Conservation (phyloP, 768 basidiomycete genomes). For the Xerocomellus amylosporus region DNA sequence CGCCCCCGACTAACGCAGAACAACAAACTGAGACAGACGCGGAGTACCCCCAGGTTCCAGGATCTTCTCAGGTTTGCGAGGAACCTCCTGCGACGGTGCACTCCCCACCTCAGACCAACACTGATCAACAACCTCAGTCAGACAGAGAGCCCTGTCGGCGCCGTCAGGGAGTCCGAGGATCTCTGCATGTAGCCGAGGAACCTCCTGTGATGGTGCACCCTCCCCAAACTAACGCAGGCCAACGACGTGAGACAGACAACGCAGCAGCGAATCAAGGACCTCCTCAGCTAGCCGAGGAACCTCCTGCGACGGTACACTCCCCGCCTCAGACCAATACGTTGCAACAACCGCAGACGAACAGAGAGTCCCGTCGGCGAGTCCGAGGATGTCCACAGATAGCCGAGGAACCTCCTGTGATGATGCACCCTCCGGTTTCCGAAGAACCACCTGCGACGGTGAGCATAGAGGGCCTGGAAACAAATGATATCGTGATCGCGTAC, state of each 20-base stretch:
- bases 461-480: neutral
- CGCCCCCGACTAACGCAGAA: neutral
- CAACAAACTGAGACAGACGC: neutral
- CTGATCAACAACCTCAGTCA: neutral
- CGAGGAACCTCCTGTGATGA: neutral
- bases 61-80: too few species aligned
- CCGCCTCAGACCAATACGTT: neutral
- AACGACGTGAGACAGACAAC: too few species aligned
- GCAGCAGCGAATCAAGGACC: neutral
- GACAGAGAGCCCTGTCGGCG: too few species aligned
- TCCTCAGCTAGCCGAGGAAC: neutral
- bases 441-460: neutral
- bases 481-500: slow-evolving; percentile 15
- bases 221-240: too few species aligned
- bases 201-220: neutral
- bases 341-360: neutral
- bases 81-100: neutral
- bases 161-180: neutral
- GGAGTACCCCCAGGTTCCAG: neutral
- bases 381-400: neutral
- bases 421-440: too few species aligned
- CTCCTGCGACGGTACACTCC: neutral
- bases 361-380: too few species aligned
- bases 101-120: neutral
- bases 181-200: neutral